These are phyloP conservation scores for Linnemannia elongata DNA, from an alignment of 192 early-diverging fungal genomes.

Conservation along the genomic window DNA sequence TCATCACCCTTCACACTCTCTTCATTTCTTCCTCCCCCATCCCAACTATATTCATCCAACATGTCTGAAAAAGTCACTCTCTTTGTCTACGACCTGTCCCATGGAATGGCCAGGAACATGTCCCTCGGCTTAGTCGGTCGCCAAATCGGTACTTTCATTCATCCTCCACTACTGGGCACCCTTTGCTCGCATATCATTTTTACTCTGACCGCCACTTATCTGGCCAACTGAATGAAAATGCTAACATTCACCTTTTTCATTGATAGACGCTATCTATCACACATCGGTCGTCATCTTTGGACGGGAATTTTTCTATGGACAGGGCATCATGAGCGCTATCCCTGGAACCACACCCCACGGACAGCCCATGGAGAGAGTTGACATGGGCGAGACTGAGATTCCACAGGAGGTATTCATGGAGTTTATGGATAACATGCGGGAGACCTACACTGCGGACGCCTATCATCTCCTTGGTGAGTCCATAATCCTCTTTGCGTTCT, in stretches of 20 bases:
- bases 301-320: conserved; percentile 83
- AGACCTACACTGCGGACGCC: conserved; percentile 71
- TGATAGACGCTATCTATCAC: conserved; percentile 71
- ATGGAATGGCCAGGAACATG: conserved; percentile 82
- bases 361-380: conserved; percentile 71
- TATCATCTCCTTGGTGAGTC: conserved; percentile 80
- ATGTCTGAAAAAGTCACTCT: conserved; percentile 61
- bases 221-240: too few relatives aligned
- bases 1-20: background rate
- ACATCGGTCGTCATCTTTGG: conserved; percentile 84
- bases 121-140: conserved; percentile 73
- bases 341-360: conserved; percentile 75
- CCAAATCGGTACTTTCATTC: conserved; percentile 69
- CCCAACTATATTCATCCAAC: background rate
- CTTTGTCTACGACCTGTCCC: conserved; percentile 74
- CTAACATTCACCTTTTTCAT: background rate
- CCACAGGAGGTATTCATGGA: conserved; percentile 78
- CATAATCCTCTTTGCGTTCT: background rate
- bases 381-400: conserved; percentile 85
- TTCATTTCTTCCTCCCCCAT: background rate
- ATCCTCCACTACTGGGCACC: background rate
- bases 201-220: background rate
- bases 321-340: conserved; percentile 71
- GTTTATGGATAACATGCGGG: conserved; percentile 75
- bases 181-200: background rate